Conservation (phyloP, 192 early-diverging fungal genomes). For the Rhizophagus clarus region DNA sequence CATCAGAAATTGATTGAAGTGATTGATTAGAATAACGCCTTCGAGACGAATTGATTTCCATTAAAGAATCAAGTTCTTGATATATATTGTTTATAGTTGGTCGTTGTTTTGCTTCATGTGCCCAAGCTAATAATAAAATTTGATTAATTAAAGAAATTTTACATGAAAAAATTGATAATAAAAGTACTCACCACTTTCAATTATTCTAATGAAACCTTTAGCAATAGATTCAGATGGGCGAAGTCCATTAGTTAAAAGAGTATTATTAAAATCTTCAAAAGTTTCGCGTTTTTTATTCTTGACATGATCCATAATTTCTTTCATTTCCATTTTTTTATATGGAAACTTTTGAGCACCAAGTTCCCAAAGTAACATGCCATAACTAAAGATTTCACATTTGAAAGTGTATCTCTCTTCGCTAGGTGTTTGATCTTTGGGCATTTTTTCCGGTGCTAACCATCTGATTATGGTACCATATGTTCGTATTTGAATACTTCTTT, state of each 20-base stretch:
- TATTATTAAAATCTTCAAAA: neutral
- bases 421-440: neutral
- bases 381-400: conserved; percentile 29
- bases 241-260: neutral
- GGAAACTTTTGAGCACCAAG: neutral
- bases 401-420: neutral
- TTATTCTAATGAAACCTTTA: neutral
- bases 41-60: neutral
- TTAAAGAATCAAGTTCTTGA: neutral
- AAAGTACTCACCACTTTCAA: neutral
- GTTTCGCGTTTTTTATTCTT: neutral
- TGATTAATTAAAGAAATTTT: neutral
- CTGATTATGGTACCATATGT: neutral
- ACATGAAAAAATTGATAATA: neutral
- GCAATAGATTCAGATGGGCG: neutral
- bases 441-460: conserved; percentile 23
- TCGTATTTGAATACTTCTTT: neutral
- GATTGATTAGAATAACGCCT: neutral
- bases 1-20: neutral
- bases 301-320: neutral
- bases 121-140: neutral
- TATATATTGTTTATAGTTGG: neutral
- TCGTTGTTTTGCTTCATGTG: neutral
- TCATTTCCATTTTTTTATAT: neutral
- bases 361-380: conserved; percentile 2